Base-by-base conservation (phyloP, 768 basidiomycete genomes). In the Boletus reticulatus region DNA sequence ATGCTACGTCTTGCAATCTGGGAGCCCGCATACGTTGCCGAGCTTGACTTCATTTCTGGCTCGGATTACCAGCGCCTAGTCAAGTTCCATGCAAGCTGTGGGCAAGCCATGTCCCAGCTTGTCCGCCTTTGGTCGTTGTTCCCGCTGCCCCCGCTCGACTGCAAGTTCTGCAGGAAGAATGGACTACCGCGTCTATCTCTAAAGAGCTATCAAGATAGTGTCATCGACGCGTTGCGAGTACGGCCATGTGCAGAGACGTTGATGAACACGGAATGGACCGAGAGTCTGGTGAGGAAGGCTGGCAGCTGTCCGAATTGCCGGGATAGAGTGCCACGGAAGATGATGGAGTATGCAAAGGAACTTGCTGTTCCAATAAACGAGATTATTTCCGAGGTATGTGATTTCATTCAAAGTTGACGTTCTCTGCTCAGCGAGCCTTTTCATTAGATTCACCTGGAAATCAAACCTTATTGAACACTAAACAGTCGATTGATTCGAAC, bases 1-100 rank as follows among this genome's bases (percentile, higher is more conserved):
- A 75, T 77, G 59, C 61, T 78, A 42, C 64, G 69, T 52, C 65
- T 68, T 39, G 71, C 76, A 16, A 51, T 75, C 16, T 69, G 65
- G 60, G 69, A 73, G 47, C 65, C 69, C 24, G 61, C 59, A 2
- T 68, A 72, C 32, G 68, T 70, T 8, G 50, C 67, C 37, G 76
- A 76, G 54, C 65, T 78, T 20, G 70, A 67, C 47, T 65, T 69
- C 47, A 73, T 78, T 31, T 68, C 73, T 45, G 76, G 72, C 19
- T 69, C 67, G 22, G 71, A 70, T 22, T 67, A 73, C 53, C 71
- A 76, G 52, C 68, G 69, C 36, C 59, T 75, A 53, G 66, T 72
- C 60, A 71, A 71, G 60, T 72, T 72, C 60, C 71, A 72, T 29
- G 60, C 72, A 29, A 59, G 55, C 38, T 72, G 71, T 42, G 68